phyloP scores from a whole-genome alignment of 306 rosid species.

The Gastrolobium bilobum region DNA sequence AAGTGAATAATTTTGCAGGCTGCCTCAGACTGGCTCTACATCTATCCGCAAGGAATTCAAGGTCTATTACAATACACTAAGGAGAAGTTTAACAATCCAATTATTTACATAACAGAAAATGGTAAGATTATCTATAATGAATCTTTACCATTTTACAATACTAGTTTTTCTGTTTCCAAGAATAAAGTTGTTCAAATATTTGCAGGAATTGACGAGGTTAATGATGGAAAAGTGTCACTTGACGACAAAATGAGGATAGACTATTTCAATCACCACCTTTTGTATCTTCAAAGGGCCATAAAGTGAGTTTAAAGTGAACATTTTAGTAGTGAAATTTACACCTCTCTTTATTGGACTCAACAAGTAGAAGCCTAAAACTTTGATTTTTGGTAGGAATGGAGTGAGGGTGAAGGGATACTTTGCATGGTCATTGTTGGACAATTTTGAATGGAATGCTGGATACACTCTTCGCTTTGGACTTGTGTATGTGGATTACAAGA shows the following conservation, averaged over 20 bases:
- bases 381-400: conserved; percentile 58
- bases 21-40: conserved; percentile 60
- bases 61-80: conserved; percentile 59
- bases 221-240: conserved; percentile 58
- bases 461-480: conserved; percentile 71
- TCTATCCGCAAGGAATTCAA: conserved; percentile 70
- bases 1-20: conserved; percentile 51
- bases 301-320: conserved; percentile 55
- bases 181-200: conserved; percentile 28
- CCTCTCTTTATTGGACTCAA: conserved; percentile 13
- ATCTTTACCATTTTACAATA: conserved; percentile 13
- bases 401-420: conserved; percentile 76
- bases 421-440: conserved; percentile 79
- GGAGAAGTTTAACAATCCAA: conserved; percentile 61
- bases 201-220: conserved; percentile 67
- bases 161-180: background rate
- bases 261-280: conserved; percentile 56
- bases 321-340: background rate
- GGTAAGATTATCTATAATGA: conserved; percentile 54
- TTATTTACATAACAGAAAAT: conserved; percentile 73
- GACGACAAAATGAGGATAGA: conserved; percentile 59
- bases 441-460: conserved; percentile 69
- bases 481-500: conserved; percentile 67
- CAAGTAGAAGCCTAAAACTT: conserved; percentile 19
- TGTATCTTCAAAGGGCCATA: conserved; percentile 59